A percentile compares a stretch with the other conserved stretches of the same genome.
Conservation (phyloP, 192 early-diverging fungal species). For the Funneliformis geosporum region DNA sequence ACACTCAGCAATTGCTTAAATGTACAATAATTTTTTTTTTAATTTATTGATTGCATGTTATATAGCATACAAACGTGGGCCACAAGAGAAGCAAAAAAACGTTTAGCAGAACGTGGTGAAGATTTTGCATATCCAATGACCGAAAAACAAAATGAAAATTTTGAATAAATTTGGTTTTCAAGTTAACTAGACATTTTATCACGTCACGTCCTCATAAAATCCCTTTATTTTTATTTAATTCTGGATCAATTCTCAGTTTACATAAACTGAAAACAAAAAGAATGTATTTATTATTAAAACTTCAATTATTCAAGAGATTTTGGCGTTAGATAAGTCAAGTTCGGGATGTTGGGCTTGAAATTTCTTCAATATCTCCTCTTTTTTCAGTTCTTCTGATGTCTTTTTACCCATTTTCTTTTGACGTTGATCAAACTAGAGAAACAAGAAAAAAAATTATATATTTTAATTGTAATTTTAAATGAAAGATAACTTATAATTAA, state of each 20-base stretch:
- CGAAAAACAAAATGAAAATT: neutral
- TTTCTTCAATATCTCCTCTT: slow-evolving; percentile 73
- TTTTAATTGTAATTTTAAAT: neutral
- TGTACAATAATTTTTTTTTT: neutral
- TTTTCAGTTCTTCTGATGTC: slow-evolving; percentile 76
- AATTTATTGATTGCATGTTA: neutral
- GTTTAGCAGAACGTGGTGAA: slow-evolving; percentile 69
- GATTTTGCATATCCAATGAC: slow-evolving; percentile 52
- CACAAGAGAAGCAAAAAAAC: slow-evolving; percentile 70
- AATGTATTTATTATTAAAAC: neutral
- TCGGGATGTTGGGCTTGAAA: slow-evolving; percentile 56
- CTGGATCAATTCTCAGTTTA: neutral
- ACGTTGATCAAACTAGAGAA: slow-evolving; percentile 77
- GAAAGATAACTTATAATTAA: neutral
- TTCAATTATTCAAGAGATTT: slow-evolving; percentile 27
- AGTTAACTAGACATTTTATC: no score
- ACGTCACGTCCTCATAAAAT: no score
- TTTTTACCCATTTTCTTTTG: slow-evolving; percentile 81
- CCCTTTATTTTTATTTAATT: no score
- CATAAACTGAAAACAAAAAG: neutral
- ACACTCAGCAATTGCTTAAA: neutral
- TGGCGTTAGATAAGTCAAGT: slow-evolving; percentile 32
- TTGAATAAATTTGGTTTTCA: neutral
- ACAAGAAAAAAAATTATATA: slow-evolving; percentile 8
- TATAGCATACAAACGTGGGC: slow-evolving; percentile 74